These are phyloP conservation scores for Cercis canadensis DNA, from an alignment of 306 rosid genomes.

Conservation along the genomic window DNA sequence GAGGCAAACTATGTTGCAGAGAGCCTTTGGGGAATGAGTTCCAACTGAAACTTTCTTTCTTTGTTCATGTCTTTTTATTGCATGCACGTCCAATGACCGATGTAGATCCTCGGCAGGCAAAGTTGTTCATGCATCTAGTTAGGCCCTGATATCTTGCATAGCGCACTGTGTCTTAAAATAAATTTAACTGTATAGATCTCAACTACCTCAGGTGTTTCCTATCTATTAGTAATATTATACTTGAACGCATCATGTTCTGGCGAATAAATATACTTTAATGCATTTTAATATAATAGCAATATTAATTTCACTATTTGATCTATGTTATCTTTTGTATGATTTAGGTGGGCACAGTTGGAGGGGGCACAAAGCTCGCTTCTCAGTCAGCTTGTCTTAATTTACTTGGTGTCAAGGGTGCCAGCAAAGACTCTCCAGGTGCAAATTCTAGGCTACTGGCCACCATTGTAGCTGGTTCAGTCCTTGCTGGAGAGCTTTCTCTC, in stretches of 20 bases:
- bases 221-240: neutral
- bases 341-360: conserved; percentile 97
- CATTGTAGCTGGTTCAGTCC: conserved; percentile 86
- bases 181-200: neutral
- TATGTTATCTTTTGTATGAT: conserved; percentile 4
- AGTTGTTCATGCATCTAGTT: neutral
- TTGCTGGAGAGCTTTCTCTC: conserved; percentile 91
- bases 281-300: neutral
- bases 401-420: conserved; percentile 91
- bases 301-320: conserved; percentile 22
- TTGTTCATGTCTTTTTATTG: conserved; percentile 5
- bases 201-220: conserved; percentile 4
- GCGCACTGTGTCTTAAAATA: neutral
- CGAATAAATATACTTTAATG: neutral
- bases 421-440: conserved; percentile 75
- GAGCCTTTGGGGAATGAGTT: neutral
- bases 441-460: conserved; percentile 76
- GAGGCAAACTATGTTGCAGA: conserved; percentile 5
- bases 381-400: conserved; percentile 91
- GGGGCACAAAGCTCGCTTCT: conserved; percentile 95
- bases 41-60: neutral
- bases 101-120: neutral
- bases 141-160: neutral
- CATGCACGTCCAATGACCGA: neutral
- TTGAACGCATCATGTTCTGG: too few species aligned